phyloP scores from a whole-genome alignment of 1,139 yeast species.

The Hansenula sp. region DNA sequence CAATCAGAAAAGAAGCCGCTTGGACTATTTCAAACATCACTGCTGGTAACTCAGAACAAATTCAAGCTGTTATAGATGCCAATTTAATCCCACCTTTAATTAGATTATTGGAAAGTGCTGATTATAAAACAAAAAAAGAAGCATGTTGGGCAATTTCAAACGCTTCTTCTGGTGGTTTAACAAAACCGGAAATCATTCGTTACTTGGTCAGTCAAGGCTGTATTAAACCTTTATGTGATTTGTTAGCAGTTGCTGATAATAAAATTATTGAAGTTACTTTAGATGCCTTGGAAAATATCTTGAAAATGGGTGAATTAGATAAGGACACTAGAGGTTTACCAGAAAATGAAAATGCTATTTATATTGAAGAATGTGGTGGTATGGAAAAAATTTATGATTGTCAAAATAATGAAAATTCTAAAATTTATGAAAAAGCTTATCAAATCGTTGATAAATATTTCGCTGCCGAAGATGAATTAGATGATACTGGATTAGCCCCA shows the following conservation, averaged over 20 bases:
- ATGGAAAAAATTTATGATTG: conserved; percentile 94
- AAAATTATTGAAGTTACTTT: conserved; percentile 92
- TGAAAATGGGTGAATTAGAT: conserved; percentile 92
- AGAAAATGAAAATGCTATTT: conserved; percentile 83
- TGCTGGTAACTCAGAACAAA: conserved; percentile 94
- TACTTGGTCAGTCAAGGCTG: conserved; percentile 94
- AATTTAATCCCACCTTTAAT: conserved; percentile 92
- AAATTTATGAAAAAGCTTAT: conserved; percentile 88
- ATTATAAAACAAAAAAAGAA: conserved; percentile 94
- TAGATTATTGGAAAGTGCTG: conserved; percentile 74
- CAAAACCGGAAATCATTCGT: conserved; percentile 89
- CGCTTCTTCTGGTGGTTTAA: conserved; percentile 93
- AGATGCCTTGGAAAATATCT: conserved; percentile 90
- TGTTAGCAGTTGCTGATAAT: conserved; percentile 82
- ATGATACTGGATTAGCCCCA: conserved; percentile 79
- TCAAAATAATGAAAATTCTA: conserved; percentile 88
- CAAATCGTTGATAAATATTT: conserved; percentile 88
- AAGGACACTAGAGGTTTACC: conserved; percentile 69
- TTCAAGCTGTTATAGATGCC: conserved; percentile 93
- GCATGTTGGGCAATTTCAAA: conserved; percentile 99
- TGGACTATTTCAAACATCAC: conserved; percentile 98
- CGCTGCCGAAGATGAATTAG: conserved; percentile 78
- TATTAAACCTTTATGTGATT: conserved; percentile 94
- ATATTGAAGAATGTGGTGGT: conserved; percentile 97
- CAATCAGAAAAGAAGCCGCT: conserved; percentile 95